A percentile compares a stretch with the other conserved stretches of the same genome.
Conservation (phyloP, 148 eudicot species). For the Nepenthes mirabilis region DNA sequence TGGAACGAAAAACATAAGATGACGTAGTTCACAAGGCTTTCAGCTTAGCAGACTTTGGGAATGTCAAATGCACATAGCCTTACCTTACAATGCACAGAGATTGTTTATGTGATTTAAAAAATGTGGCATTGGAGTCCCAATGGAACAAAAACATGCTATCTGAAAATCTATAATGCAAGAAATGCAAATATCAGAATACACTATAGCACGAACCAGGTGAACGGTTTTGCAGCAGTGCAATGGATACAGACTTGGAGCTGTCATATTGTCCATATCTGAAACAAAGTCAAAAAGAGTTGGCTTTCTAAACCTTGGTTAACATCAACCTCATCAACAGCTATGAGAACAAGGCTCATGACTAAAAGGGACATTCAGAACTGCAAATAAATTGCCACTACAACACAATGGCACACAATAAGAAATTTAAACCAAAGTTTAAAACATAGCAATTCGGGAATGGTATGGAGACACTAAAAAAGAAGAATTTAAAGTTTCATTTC, state of each 20-base stretch:
- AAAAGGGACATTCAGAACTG: background rate
- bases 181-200: slow-evolving; percentile 9
- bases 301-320: background rate
- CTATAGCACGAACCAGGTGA: slow-evolving; percentile 65
- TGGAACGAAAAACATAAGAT: no score
- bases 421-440: no score
- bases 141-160: background rate
- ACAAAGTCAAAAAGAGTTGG: slow-evolving; percentile 6
- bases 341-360: background rate
- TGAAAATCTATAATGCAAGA: background rate
- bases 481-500: no score
- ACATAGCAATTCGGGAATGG: no score
- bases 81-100: no score
- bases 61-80: no score
- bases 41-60: no score
- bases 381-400: background rate
- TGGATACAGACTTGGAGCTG: slow-evolving; percentile 54
- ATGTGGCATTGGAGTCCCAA: background rate
- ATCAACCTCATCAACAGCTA: slow-evolving; percentile 2
- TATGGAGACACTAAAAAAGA: no score
- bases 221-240: slow-evolving; percentile 78
- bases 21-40: no score
- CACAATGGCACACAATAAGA: no score
- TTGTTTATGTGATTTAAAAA: background rate
- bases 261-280: slow-evolving; percentile 54